Evolutionary conservation across 208 protist species (phyloP).

Genomic region (Leishmania braziliensis): DNA sequence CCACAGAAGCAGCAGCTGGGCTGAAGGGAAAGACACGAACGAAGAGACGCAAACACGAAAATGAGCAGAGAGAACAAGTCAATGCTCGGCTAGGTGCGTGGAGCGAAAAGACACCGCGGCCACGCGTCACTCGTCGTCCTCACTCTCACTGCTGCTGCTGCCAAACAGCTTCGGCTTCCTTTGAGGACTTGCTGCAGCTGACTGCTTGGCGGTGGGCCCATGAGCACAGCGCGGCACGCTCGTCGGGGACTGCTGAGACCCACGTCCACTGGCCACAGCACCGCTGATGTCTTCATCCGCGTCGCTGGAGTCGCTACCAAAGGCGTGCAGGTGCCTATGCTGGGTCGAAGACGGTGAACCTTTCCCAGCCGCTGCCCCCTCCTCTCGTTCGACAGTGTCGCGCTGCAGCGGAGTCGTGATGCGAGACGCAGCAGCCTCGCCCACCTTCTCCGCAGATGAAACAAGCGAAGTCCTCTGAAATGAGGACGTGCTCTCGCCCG

Average conservation of each 20-base stretch:
- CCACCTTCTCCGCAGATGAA: not conserved
- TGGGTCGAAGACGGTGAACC: not conserved
- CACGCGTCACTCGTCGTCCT: slow-evolving; percentile 18
- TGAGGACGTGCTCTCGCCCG: not conserved
- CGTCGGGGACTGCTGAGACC: not conserved
- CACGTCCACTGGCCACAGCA: not conserved
- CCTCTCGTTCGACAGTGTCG: not conserved
- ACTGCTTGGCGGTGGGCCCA: not conserved
- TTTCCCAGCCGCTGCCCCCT: not conserved
- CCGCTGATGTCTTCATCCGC: not conserved
- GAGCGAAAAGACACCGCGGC: not conserved
- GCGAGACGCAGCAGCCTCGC: not conserved
- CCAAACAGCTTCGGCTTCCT: slow-evolving; percentile 41
- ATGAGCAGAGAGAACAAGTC: not conserved
- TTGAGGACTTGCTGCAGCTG: not conserved
- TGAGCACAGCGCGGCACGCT: not conserved
- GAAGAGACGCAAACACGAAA: not conserved
- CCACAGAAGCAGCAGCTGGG: not conserved
- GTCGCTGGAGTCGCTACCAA: slow-evolving; percentile 25
- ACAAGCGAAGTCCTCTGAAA: not conserved
- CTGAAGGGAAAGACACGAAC: not conserved
- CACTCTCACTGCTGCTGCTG: slow-evolving; percentile 23
- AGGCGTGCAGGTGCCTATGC: not conserved
- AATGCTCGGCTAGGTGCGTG: not conserved
- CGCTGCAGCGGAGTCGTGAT: not conserved